Base-by-base conservation (phyloP, 306 rosid species). In the Luffa acutangula region DNA sequence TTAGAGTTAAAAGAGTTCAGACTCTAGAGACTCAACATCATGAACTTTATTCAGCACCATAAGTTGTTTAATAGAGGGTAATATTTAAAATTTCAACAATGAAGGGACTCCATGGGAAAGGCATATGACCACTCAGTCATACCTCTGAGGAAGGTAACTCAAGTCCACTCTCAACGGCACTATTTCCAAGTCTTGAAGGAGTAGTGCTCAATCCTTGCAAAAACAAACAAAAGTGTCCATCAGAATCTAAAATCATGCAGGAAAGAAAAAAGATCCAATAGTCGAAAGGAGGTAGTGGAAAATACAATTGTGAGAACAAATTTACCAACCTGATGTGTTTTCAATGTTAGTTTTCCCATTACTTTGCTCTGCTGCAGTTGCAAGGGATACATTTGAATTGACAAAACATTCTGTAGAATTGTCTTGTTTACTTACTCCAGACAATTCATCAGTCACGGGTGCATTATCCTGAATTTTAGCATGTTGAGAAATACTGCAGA, bases 91-190 rank as follows among this genome's bases (percentile, higher is more conserved):
- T 59, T 36, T 34, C 46, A 9, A 51, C 60, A 75, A 73, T 8
- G 21, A 72, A 14, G 1, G 14, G 57, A 8, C 25, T 74, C 31
- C 62, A 74, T 15, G 33, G 75, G 14, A 69, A 69, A 20, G 9
- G 75, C 8, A 6, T 18, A 67, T 36, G 31, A 39, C 31, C 73
- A 66, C 13, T 37, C 49, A 66, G 76, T 17, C 83, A 78, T 89
- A 95, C 99, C 99, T 93, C 93, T 76, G 89, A 86, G 70, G 91
- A 85, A 80, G 89, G 98, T 59, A 96, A 65, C 85, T 89, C 92
- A 79, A 69, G 83, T 75, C 86, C 90, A 67, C 89, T 92, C 72
- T 84, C 91, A 58, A 56, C 87, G 81, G 92, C 80, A 57, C 80
- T 84, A 83, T 85, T 90, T 62, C 88, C 90, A 66, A 86, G 90